These are phyloP conservation scores for Colletotrichum neosansevieriae DNA, from an alignment of 2,329 filamentous ascomycete species.

Conservation along the genomic window DNA sequence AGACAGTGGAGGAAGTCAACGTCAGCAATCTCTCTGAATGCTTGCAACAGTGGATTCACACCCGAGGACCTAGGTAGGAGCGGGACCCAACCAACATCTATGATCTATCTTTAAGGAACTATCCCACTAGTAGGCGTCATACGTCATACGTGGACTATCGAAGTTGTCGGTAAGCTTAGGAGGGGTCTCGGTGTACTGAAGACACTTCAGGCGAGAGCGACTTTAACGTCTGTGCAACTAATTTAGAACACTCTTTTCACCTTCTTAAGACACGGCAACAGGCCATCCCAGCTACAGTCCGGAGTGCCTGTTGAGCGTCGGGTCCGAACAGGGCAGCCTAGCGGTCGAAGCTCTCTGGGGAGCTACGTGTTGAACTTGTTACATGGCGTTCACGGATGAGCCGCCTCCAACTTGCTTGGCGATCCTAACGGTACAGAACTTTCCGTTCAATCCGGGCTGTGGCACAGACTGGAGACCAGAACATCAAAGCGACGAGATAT, in stretches of 20 bases:
- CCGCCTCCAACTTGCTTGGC: conserved; percentile 37
- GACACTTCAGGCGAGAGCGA: conserved; percentile 8
- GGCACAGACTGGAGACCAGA: conserved; percentile 25
- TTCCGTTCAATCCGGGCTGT: conserved; percentile 25
- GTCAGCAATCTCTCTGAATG: conserved; percentile 53
- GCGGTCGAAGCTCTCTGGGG: conserved; percentile 42
- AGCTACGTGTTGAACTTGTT: conserved; percentile 33
- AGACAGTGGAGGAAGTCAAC: conserved; percentile 52
- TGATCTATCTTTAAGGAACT: conserved; percentile 50
- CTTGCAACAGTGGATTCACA: conserved; percentile 48
- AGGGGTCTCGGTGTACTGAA: conserved; percentile 37
- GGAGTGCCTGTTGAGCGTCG: conserved; percentile 44
- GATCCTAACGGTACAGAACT: background rate
- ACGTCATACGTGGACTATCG: conserved; percentile 46
- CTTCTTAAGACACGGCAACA: conserved; percentile 60
- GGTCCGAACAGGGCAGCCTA: conserved; percentile 55
- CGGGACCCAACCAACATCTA: conserved; percentile 54
- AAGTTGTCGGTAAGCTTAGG: conserved; percentile 43
- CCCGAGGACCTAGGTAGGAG: conserved; percentile 54
- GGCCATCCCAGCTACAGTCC: conserved; percentile 50
- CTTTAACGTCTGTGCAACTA: background rate
- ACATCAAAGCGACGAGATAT: conserved; percentile 1
- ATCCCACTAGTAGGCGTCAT: conserved; percentile 52
- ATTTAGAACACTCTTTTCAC: conserved; percentile 40
- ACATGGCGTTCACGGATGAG: conserved; percentile 40